Conservation (phyloP, 805 yeast species). For the Candida dajiaensis region DNA sequence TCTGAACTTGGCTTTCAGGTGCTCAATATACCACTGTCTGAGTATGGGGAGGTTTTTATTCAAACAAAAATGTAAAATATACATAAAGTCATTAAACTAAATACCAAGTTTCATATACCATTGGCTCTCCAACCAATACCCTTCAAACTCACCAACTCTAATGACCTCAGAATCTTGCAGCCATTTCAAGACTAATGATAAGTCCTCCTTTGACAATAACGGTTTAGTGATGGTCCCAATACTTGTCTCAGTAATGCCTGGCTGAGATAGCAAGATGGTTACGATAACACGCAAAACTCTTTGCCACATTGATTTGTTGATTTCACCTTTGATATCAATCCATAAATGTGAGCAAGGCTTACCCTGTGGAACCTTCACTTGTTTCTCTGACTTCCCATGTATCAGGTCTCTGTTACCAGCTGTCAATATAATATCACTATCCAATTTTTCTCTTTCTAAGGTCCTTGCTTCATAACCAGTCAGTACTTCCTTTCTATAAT, state of each 20-base stretch:
- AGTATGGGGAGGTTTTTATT: too few relatives aligned
- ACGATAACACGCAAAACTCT: slow-evolving; percentile 44
- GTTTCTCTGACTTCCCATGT: slow-evolving; percentile 6
- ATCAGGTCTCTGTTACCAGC: slow-evolving; percentile 7
- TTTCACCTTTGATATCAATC: slow-evolving; percentile 60
- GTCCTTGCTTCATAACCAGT: slow-evolving; percentile 71
- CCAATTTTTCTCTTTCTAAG: slow-evolving; percentile 61
- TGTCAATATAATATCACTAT: slow-evolving; percentile 52
- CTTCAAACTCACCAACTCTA: slow-evolving; percentile 27
- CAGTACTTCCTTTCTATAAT: slow-evolving; percentile 39
- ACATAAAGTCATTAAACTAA: not conserved
- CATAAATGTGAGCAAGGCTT: slow-evolving; percentile 63
- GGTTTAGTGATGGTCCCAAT: slow-evolving; percentile 19
- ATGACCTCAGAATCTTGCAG: slow-evolving; percentile 36
- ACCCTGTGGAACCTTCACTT: slow-evolving; percentile 47
- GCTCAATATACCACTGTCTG: too few relatives aligned
- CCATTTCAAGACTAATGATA: slow-evolving; percentile 37
- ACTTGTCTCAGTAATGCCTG: slow-evolving; percentile 39
- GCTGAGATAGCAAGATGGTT: slow-evolving; percentile 41
- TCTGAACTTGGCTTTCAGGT: too few relatives aligned
- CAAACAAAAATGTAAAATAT: too few relatives aligned
- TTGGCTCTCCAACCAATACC: slow-evolving; percentile 36
- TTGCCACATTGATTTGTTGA: slow-evolving; percentile 58
- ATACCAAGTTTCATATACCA: slow-evolving; percentile 42
- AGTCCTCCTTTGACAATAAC: slow-evolving; percentile 26